Base-by-base conservation (phyloP, 495 filamentous ascomycete species). In the Parmelia sp. region DNA sequence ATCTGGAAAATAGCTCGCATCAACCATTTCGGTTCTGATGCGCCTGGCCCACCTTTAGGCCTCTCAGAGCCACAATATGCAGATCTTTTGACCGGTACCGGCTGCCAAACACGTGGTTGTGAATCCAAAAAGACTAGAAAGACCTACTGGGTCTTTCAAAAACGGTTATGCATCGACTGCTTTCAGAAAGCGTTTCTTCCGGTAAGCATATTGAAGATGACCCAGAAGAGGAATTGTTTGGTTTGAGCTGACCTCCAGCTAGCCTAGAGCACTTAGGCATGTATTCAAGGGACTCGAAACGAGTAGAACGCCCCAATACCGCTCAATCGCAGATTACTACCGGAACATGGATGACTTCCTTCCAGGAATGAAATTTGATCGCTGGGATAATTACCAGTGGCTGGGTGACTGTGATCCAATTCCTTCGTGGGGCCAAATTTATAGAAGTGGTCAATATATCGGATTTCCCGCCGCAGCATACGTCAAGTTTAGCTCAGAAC, bases 81-180 rank as follows among this genome's bases (percentile, higher is more conserved):
- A 1, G 53, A 68, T 37, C 56, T 71, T 7, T n/a, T 71, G 6
- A 42, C 60, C 23, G 60, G 65, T 5, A 36, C 40, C n/a, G 68
- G 70, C 29, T 71, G 70, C 47, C 69, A 71, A 31, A 55, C 27
- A 6, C 51, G 15, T 8, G 51, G 25, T 11, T 71, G 70, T 36
- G n/a, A 53, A 25, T 61, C 69, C 17, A 65, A 31, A 29, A 60
- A 60, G 33, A 58, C 68, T 11, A 37, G 68, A n/a, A 68, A 63
- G 49, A 63, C 62, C 5, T 71, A 68, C 39, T 71, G 70, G 70
- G 70, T 63, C 7, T 66, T 68, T 25, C 61, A 58, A 44, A 57
- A 65, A 21, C 56, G 70, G 10, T 68, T 63, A 60, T 71, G 70
- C 33, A 57, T 60, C 2, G 27, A 29, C 0, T 71, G 70, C 57